Conservation (phyloP, 768 basidiomycete species). For the Agrocybe praecox region DNA sequence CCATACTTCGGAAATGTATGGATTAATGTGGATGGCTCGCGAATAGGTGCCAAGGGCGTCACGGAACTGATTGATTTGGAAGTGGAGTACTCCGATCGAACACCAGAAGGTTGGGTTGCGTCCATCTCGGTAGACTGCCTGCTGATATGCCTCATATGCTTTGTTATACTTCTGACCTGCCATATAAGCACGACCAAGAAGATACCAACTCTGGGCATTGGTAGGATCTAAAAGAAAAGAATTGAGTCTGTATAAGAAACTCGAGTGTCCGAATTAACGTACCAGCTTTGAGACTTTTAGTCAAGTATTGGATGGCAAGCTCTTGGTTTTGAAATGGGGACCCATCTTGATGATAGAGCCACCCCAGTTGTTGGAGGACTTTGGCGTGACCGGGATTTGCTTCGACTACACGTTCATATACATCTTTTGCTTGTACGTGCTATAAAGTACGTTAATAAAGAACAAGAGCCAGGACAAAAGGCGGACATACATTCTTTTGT, state of each 20-base stretch:
- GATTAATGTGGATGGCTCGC: conserved; percentile 97
- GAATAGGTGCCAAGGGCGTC: conserved; percentile 99
- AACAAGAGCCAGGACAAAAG: neutral
- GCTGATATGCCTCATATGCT: conserved; percentile 99
- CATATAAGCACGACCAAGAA: conserved; percentile 98
- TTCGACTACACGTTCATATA: conserved; percentile 92
- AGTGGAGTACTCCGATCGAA: conserved; percentile 98
- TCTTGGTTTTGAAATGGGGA: conserved; percentile 98
- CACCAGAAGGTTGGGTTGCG: conserved; percentile 99
- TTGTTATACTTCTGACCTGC: conserved; percentile 99
- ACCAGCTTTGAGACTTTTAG: conserved; percentile 95
- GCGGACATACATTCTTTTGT: conserved; percentile 82
- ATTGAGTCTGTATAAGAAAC: conserved; percentile 7
- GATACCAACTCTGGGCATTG: conserved; percentile 99
- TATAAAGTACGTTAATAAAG: conserved; percentile 32
- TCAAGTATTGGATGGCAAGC: conserved; percentile 89
- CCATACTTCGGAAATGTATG: conserved; percentile 95
- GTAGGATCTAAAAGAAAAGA: conserved; percentile 67
- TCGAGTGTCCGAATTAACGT: conserved; percentile 27
- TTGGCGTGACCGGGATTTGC: conserved; percentile 96
- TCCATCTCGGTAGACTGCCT: conserved; percentile 98
- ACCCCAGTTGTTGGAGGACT: conserved; percentile 96
- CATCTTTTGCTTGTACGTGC: conserved; percentile 90
- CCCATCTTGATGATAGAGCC: conserved; percentile 95
- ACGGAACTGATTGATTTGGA: conserved; percentile 99